phyloP scores from a whole-genome alignment of 345 rosid genomes.

The Hypericum perforatum region DNA sequence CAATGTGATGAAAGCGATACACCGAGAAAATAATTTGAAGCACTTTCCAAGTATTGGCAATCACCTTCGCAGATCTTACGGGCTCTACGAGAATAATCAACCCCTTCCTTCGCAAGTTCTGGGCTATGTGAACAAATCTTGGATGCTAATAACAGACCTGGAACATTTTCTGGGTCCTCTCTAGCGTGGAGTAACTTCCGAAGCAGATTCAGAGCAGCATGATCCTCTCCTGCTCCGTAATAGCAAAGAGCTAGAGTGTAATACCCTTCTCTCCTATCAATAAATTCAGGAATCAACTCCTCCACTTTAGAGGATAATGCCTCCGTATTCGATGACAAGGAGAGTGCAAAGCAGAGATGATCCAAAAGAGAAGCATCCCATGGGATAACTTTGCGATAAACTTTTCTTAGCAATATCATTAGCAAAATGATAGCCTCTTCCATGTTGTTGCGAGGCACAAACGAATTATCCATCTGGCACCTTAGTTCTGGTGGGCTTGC shows the following conservation, averaged over 20 bases:
- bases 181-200: conserved; percentile 38
- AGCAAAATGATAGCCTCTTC: conserved; percentile 80
- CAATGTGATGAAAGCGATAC: conserved; percentile 43
- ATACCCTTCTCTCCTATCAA: conserved; percentile 45
- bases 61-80: conserved; percentile 28
- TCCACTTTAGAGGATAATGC: conserved; percentile 53
- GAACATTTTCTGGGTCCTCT: conserved; percentile 45
- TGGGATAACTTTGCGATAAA: conserved; percentile 39
- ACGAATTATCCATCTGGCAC: conserved; percentile 52
- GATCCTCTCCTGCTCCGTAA: conserved; percentile 50
- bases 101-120: conserved; percentile 53
- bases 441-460: conserved; percentile 59
- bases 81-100: conserved; percentile 45
- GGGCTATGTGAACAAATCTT: conserved; percentile 44
- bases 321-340: conserved; percentile 45
- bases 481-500: conserved; percentile 65
- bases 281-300: conserved; percentile 53
- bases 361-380: conserved; percentile 82
- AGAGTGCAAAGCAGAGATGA: conserved; percentile 66
- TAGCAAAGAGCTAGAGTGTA: conserved; percentile 54
- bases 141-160: conserved; percentile 55
- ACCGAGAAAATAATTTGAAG: conserved; percentile 42
- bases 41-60: conserved; percentile 42
- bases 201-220: conserved; percentile 56
- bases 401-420: conserved; percentile 62